Evolutionary conservation across 768 basidiomycete genomes (phyloP).

Genomic region (Hydnomerulius pinastri): DNA sequence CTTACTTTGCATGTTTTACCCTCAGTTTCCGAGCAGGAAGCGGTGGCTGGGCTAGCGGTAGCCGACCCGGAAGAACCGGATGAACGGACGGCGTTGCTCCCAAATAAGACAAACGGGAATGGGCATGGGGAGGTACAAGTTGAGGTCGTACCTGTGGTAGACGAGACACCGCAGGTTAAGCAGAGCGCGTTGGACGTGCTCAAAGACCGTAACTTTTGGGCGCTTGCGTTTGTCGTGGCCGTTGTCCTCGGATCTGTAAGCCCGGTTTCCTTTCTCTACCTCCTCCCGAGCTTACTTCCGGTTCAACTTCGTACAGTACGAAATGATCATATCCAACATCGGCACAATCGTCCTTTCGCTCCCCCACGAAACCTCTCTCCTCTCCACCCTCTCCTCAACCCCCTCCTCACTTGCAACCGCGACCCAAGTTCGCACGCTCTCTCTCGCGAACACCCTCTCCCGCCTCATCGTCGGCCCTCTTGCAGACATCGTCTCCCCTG

Average conservation of each 20-base stretch:
- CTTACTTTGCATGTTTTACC: slow-evolving; percentile 38
- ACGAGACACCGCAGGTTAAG: slow-evolving; percentile 16
- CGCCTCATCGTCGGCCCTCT: slow-evolving; percentile 68
- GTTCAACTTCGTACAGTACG: slow-evolving; percentile 52
- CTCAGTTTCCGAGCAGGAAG: slow-evolving; percentile 10
- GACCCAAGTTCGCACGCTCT: slow-evolving; percentile 69
- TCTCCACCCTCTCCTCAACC: slow-evolving; percentile 8
- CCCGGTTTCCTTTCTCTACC: slow-evolving; percentile 18
- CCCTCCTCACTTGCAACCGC: slow-evolving; percentile 45
- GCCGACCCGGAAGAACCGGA: slow-evolving; percentile 22
- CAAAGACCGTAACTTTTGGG: slow-evolving; percentile 63
- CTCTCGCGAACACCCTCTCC: slow-evolving; percentile 69
- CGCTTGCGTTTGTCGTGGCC: slow-evolving; percentile 51
- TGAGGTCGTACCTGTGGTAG: slow-evolving; percentile 24
- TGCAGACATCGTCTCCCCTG: slow-evolving; percentile 73
- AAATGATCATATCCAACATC: slow-evolving; percentile 85
- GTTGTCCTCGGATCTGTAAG: slow-evolving; percentile 71
- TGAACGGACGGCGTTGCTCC: slow-evolving; percentile 34
- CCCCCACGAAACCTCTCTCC: slow-evolving; percentile 31
- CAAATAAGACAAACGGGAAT: slow-evolving; percentile 21
- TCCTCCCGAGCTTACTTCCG: too few species aligned
- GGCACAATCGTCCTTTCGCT: slow-evolving; percentile 74
- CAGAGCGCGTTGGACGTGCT: slow-evolving; percentile 46
- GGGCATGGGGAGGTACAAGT: slow-evolving; percentile 11
- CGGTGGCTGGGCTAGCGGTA: slow-evolving; percentile 38